phyloP scores from a whole-genome alignment of 768 basidiomycete species.

The Pleurotus ostreatus region DNA sequence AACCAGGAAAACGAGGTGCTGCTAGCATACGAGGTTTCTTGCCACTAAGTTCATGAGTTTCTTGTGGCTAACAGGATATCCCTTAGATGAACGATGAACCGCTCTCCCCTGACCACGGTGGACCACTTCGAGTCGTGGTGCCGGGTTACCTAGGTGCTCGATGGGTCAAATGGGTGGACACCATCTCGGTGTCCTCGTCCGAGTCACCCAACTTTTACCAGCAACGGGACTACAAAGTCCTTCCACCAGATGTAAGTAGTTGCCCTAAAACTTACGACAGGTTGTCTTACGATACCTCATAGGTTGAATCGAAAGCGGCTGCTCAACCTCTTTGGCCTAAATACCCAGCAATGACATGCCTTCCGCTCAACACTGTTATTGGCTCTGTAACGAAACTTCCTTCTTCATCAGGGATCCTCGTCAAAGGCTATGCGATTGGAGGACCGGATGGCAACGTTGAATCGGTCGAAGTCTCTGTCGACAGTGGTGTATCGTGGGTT shows the following conservation, averaged over 20 bases:
- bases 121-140: constrained; percentile 61
- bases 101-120: constrained; percentile 58
- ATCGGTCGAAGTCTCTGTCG: constrained; percentile 46
- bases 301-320: constrained; percentile 44
- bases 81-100: constrained; percentile 63
- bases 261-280: neutral
- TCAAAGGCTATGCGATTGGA: constrained; percentile 58
- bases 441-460: constrained; percentile 40
- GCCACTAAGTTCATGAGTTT: neutral
- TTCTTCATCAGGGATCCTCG: constrained; percentile 27
- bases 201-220: constrained; percentile 73
- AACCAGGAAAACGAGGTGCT: constrained; percentile 45
- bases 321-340: constrained; percentile 46
- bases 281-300: constrained; percentile 7
- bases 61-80: neutral
- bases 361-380: constrained; percentile 63
- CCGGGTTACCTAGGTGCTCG: constrained; percentile 68
- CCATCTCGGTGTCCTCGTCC: constrained; percentile 43
- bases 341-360: constrained; percentile 52
- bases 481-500: constrained; percentile 50
- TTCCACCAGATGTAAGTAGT: constrained; percentile 43
- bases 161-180: constrained; percentile 77
- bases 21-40: constrained; percentile 54
- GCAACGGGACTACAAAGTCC: constrained; percentile 65
- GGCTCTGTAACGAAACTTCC: constrained; percentile 31